Evolutionary conservation across 73 alveolate genomes (phyloP), one percentile per base, ranked within the genome.

Genomic region (Blepharisma japonicum): DNA sequence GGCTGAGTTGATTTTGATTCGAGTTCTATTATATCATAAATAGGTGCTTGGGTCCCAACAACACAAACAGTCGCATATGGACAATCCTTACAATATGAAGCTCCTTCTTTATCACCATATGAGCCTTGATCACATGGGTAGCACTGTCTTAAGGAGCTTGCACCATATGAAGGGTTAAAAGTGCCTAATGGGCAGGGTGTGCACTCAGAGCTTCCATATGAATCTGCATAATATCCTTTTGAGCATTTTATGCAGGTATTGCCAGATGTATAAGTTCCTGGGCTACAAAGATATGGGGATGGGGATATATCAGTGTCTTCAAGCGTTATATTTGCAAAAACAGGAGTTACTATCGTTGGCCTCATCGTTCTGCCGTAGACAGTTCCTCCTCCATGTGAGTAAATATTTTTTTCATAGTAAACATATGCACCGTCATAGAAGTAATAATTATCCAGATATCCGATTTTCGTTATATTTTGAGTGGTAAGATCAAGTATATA

Each of bases 151-250:
- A 14, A 14, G 4, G 67, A 53, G 23, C 27, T 14, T 14, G 27
- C 0, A 4, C 67, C 67, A 14, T 0, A 14, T 53, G 23, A 14
- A 11, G 27, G 27, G 23, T 53, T 53, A 53, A 14, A 53, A 53
- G 67, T 53, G 23, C 67, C 67, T 14, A 53, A 3, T 53, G 67
- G 67, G 67, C 67, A 53, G n/a, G 23, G 23, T 2, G 67, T 53
- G 67, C 67, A 53, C 2, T 11, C 23, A 14, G 67, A 53, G 23
- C 23, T 53, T 11, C 67, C 67, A 53, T 14, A 14, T 14, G 0
- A 1, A 14, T 53, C 67, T 14, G 67, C n/a, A 53, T 53, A 53
- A 53, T 11, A 53, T 2, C 67, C 67, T 14, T 11, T 20, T 0
- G 67, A 20, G 67, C 67, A 53, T 53, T 14, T 53, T 53, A 20